Evolutionary conservation across 371 early-diverging fungal species (phyloP).

Genomic region (Mortierella sp.): DNA sequence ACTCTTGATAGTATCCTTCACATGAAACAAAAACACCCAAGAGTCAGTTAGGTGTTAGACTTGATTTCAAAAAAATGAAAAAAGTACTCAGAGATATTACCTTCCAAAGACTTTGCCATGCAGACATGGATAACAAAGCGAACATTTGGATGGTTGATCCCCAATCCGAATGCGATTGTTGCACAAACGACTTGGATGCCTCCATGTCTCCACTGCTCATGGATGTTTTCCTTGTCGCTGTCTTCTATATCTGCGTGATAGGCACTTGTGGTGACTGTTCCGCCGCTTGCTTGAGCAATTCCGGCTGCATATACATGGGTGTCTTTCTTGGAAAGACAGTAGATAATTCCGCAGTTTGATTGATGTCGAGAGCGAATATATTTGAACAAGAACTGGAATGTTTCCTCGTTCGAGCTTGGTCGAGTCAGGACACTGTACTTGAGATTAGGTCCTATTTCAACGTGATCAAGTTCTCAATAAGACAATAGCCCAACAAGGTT

Average conservation of each 20-base stretch:
- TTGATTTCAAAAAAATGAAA: not conserved
- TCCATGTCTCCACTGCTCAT: constrained; percentile 77
- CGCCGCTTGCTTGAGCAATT: constrained; percentile 61
- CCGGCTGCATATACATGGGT: constrained; percentile 74
- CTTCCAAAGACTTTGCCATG: constrained; percentile 87
- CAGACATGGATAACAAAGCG: constrained; percentile 90
- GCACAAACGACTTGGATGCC: constrained; percentile 82
- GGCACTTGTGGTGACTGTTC: constrained; percentile 65
- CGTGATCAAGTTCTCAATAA: not conserved
- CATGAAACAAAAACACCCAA: not conserved
- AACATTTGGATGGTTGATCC: constrained; percentile 89
- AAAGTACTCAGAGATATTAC: constrained; percentile 12
- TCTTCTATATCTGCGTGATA: constrained; percentile 90
- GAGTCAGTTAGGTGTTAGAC: not conserved
- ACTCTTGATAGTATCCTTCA: constrained; percentile 88
- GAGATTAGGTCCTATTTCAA: constrained; percentile 67
- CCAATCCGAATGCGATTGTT: constrained; percentile 91
- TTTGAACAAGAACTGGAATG: constrained; percentile 71
- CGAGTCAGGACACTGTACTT: constrained; percentile 75
- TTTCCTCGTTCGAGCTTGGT: constrained; percentile 59
- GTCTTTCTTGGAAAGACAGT: constrained; percentile 84
- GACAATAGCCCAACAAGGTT: not conserved
- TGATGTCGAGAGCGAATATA: constrained; percentile 74
- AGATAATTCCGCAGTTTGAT: constrained; percentile 82
- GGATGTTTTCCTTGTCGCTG: constrained; percentile 75